These are phyloP conservation scores for Laetiporus sulphureus DNA, from an alignment of 1,284 basidiomycete genomes.

Conservation along the genomic window DNA sequence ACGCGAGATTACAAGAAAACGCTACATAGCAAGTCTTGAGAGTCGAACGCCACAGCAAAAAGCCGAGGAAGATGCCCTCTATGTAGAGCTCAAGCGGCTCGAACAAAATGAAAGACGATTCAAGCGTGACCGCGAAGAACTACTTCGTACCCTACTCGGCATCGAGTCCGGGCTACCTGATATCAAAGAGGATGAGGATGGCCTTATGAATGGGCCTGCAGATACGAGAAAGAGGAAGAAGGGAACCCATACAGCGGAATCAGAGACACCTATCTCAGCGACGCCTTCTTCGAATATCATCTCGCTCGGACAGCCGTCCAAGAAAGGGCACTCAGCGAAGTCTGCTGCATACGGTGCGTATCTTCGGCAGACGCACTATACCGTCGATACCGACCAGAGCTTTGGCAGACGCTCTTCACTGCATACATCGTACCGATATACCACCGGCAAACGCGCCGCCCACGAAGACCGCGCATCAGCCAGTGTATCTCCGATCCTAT, in stretches of 20 bases:
- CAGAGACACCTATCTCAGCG: slow-evolving; percentile 41
- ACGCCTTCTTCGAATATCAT: slow-evolving; percentile 37
- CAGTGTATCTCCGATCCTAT: slow-evolving; percentile 76
- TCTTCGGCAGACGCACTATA: slow-evolving; percentile 53
- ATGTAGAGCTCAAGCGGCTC: slow-evolving; percentile 88
- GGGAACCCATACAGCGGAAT: slow-evolving; percentile 37
- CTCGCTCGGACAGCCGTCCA: slow-evolving; percentile 36
- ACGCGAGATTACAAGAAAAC: slow-evolving; percentile 85
- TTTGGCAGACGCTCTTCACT: slow-evolving; percentile 59
- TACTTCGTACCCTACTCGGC: slow-evolving; percentile 79
- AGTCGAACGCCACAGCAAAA: slow-evolving; percentile 85
- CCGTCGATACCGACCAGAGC: slow-evolving; percentile 74
- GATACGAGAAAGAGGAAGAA: slow-evolving; percentile 44
- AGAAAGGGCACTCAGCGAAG: slow-evolving; percentile 41
- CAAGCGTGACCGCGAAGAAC: slow-evolving; percentile 84
- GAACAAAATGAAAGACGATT: slow-evolving; percentile 91
- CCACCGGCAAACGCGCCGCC: slow-evolving; percentile 41
- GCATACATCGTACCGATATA: slow-evolving; percentile 68
- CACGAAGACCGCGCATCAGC: slow-evolving; percentile 71
- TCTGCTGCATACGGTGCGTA: slow-evolving; percentile 51
- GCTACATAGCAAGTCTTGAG: slow-evolving; percentile 82
- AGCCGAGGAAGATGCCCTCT: slow-evolving; percentile 93
- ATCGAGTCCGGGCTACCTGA: slow-evolving; percentile 81
- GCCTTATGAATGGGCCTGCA: slow-evolving; percentile 33
- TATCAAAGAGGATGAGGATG: slow-evolving; percentile 55